A percentile compares a stretch with the other conserved stretches of the same genome.
phyloP scores from a whole-genome alignment of 306 rosid genomes.

The Oemleria cerasiformis region DNA sequence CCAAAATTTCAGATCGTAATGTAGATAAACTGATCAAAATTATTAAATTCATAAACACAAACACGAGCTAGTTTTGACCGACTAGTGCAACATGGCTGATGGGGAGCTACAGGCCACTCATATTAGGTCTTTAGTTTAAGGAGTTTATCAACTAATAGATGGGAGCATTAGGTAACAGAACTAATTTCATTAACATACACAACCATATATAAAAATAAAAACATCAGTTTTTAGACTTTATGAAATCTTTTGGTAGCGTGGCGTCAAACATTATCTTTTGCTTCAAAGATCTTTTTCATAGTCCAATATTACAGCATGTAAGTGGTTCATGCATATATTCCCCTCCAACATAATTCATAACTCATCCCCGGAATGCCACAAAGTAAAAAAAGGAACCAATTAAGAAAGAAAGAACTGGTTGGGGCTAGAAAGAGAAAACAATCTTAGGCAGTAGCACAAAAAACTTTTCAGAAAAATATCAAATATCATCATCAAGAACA shows the following conservation, averaged over 20 bases:
- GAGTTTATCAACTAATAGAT: no score
- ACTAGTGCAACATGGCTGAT: no score
- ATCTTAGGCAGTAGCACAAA: no score
- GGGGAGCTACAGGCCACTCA: no score
- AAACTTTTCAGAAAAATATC: no score
- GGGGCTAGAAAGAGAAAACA: no score
- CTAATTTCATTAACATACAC: slow-evolving; percentile 4
- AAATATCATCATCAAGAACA: no score
- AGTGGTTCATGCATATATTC: not conserved
- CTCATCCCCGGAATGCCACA: no score
- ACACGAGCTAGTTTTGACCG: no score
- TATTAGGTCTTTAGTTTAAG: no score
- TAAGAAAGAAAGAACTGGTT: not conserved
- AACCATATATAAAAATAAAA: slow-evolving; percentile 14
- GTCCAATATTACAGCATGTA: not conserved
- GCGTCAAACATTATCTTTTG: not conserved
- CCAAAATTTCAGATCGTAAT: not conserved
- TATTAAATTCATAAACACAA: no score
- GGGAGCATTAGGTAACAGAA: not conserved
- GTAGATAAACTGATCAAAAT: not conserved
- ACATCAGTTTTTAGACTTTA: not conserved
- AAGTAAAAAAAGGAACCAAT: not conserved
- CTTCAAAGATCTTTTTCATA: not conserved
- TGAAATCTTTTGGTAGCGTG: not conserved
- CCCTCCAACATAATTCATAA: not conserved